Conservation (phyloP, 352 stramenopile species). For the Pythium apleroticum region DNA sequence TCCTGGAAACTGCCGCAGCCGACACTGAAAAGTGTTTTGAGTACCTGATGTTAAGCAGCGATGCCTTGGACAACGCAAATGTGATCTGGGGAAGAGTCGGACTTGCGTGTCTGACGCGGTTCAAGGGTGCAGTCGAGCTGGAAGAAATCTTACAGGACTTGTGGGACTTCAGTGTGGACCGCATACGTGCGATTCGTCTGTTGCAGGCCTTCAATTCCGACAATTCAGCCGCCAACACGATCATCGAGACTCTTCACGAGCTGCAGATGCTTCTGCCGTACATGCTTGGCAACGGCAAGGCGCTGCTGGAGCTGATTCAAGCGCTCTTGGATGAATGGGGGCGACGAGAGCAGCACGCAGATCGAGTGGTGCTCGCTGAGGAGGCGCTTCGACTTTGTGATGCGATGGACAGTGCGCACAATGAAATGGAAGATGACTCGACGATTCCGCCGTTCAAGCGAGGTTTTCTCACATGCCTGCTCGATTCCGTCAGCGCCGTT, state of each 20-base stretch:
- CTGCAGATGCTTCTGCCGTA: constrained; percentile 77
- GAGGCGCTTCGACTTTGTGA: constrained; percentile 63
- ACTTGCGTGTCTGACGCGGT: constrained; percentile 60
- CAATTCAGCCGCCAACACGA: constrained; percentile 11
- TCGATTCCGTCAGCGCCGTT: constrained; percentile 46
- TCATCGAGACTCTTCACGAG: constrained; percentile 60
- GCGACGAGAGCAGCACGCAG: constrained; percentile 30
- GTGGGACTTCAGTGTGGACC: constrained; percentile 77
- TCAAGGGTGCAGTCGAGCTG: constrained; percentile 62
- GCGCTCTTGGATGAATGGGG: constrained; percentile 55
- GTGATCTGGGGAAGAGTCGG: constrained; percentile 67
- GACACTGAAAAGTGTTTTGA: constrained; percentile 50
- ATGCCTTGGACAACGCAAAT: constrained; percentile 46
- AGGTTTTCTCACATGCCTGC: constrained; percentile 41
- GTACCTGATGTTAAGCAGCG: constrained; percentile 56
- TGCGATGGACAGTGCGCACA: constrained; percentile 36
- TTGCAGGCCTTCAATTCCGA: constrained; percentile 16
- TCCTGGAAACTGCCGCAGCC: constrained; percentile 52
- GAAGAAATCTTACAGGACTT: constrained; percentile 78
- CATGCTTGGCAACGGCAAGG: constrained; percentile 39
- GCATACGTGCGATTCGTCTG: constrained; percentile 52
- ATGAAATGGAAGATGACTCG: constrained; percentile 28
- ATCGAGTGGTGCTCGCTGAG: constrained; percentile 52
- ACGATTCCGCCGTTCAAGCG: constrained; percentile 41
- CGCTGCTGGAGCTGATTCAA: constrained; percentile 49